Base-by-base conservation (phyloP, 23 red algal genomes). In the Gracilaria domingensis region DNA sequence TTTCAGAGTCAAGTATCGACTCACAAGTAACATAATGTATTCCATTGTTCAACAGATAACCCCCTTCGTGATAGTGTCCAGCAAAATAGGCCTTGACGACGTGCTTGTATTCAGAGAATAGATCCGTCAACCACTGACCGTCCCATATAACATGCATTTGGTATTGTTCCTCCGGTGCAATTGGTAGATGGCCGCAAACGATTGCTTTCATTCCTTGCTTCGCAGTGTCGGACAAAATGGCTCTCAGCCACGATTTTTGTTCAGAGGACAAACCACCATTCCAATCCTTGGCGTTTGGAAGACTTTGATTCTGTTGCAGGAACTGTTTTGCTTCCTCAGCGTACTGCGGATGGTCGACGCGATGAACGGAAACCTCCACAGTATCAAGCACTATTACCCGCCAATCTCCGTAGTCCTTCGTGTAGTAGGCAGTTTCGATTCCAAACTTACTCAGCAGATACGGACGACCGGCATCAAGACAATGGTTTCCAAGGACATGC, bases 401-500 rank as follows among this genome's bases (percentile, higher is more conserved):
- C 94, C 94, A 96, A 23, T 78, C 65, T 55, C 75, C 39, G 38
- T 84, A 82, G 56, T 95, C 93, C 44, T 29, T 75, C 25, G 53
- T 23, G 58, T 95, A 95, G 66, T 87, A 95, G 21, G 87, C 35
- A 25, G 18, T 64, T 0, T 65, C 13, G n/a, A 84, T 26, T 36
- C 75, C 72, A 25, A 88, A 80, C 17, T 35, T 38, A 0, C 81
- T 3, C 4, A 81, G 21, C 34, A 95, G 61, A 23, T 79, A 42
- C 34, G 64, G 38, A 0, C 87, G 78, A 38, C 59, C 78, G 11
- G 78, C 80, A 30, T 74, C 59, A 26, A 96, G 70, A 75, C 94
- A 96, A 81, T 96, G 94, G 62, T 96, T 96, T 45, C 94, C 94
- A 29, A 96, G 14, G 0, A 96, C 94, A 80, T 96, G 87, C 17